Conservation (phyloP, 352 stramenopile genomes). For the Globisporangium okanoganense region DNA sequence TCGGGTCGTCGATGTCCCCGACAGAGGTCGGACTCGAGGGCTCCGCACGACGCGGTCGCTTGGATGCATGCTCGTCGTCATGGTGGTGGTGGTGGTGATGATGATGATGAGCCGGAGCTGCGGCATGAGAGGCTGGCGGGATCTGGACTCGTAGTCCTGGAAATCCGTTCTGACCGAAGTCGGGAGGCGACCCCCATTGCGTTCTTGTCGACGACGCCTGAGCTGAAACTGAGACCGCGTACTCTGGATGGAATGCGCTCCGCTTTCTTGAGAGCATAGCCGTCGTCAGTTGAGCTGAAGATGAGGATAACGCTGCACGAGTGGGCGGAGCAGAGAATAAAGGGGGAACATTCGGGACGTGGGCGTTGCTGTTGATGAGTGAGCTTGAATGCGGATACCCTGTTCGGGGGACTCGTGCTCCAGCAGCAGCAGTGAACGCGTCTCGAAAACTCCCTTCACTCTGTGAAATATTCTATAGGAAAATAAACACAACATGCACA, state of each 20-base stretch:
- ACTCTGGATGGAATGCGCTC: background rate
- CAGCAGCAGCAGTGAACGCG: conserved; percentile 12
- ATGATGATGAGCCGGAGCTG: conserved; percentile 6
- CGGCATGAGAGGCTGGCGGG: background rate
- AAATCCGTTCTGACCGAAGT: background rate
- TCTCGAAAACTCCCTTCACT: conserved; percentile 33
- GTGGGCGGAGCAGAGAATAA: conserved; percentile 10
- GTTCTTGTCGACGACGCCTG: background rate
- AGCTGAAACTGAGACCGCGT: background rate
- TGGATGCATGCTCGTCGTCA: conserved; percentile 9
- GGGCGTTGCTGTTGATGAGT: background rate
- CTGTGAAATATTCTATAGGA: conserved; percentile 26
- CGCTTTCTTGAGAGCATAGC: background rate
- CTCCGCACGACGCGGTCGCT: conserved; percentile 31
- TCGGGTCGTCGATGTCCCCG: conserved; percentile 29
- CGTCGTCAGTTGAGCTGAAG: background rate
- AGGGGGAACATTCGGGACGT: conserved; percentile 14
- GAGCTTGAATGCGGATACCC: background rate
- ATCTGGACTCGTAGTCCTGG: conserved; percentile 12
- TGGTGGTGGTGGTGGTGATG: conserved; percentile 13
- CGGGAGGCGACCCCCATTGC: background rate
- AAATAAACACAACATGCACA: background rate
- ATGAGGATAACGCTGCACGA: background rate
- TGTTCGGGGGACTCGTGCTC: conserved; percentile 5
- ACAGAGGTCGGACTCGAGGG: conserved; percentile 44